A percentile compares a stretch with the other conserved stretches of the same genome.
These are phyloP conservation scores for Mucor piriformis DNA, from an alignment of 371 early-diverging fungal genomes.

Conservation along the genomic window DNA sequence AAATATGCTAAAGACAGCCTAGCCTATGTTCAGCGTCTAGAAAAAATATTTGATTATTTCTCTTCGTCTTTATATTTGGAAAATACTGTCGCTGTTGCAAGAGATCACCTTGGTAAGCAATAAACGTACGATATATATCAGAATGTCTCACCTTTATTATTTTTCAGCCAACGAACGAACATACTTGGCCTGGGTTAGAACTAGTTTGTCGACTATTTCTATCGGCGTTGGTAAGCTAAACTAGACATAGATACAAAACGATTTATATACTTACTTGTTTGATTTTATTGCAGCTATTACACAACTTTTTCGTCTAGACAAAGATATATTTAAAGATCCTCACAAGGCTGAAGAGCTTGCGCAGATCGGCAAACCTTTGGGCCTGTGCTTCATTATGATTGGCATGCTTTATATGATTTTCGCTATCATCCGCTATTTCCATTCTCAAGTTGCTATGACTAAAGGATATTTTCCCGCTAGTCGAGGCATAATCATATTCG, in stretches of 20 bases:
- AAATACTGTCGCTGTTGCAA: conserved; percentile 75
- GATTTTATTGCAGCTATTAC: conserved; percentile 56
- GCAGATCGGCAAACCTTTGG: conserved; percentile 44
- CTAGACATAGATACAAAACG: not conserved
- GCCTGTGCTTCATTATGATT: conserved; percentile 60
- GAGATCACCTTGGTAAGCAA: conserved; percentile 70
- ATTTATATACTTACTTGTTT: not conserved
- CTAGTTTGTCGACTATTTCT: conserved; percentile 74
- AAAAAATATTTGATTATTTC: conserved; percentile 4
- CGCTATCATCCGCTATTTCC: conserved; percentile 71
- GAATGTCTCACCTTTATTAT: not conserved
- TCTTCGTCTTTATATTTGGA: conserved; percentile 51
- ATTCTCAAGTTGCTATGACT: conserved; percentile 69
- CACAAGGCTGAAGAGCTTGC: not conserved
- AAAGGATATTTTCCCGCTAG: conserved; percentile 76
- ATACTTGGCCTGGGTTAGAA: conserved; percentile 78
- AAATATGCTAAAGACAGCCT: not conserved
- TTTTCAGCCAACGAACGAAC: conserved; percentile 78
- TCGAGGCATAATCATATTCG: conserved; percentile 58
- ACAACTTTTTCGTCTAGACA: conserved; percentile 69
- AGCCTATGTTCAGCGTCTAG: conserved; percentile 14
- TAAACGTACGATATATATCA: not conserved
- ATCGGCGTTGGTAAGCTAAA: conserved; percentile 65
- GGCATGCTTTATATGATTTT: conserved; percentile 66
- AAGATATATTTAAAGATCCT: conserved; percentile 7